A percentile compares a stretch with the other conserved stretches of the same genome.
Conservation (phyloP, 495 filamentous ascomycete genomes). For the Chaetomidium leptoderma region DNA sequence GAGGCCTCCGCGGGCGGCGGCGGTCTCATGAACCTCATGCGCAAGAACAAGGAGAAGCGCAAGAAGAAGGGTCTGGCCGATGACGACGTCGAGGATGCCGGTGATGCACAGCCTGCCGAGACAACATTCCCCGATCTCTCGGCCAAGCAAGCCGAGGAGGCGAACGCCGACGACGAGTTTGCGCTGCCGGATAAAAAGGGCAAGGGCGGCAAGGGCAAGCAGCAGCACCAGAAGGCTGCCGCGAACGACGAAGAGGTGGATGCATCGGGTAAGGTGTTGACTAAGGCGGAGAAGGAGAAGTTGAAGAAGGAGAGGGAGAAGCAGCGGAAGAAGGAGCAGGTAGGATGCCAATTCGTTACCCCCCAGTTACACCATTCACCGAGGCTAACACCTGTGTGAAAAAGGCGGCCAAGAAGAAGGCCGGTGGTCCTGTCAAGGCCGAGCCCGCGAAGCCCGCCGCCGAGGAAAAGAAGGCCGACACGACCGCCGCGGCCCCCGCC, state of each 20-base stretch:
- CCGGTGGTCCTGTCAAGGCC: conserved; percentile 46
- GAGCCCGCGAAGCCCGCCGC: conserved; percentile 46
- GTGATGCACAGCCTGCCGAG: conserved; percentile 35
- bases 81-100: conserved; percentile 70
- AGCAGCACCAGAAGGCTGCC: conserved; percentile 57
- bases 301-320: conserved; percentile 94
- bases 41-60: conserved; percentile 87
- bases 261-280: conserved; percentile 63
- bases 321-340: conserved; percentile 88
- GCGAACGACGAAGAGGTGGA: conserved; percentile 51
- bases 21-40: conserved; percentile 79
- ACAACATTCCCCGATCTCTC: conserved; percentile 48
- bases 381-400: conserved; percentile 15
- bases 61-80: conserved; percentile 84
- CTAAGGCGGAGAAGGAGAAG: conserved; percentile 95
- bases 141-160: conserved; percentile 78
- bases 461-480: conserved; percentile 44
- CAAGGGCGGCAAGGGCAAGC: conserved; percentile 88
- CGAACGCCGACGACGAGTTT: conserved; percentile 79
- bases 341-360: conserved; percentile 21
- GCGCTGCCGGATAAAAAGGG: conserved; percentile 87
- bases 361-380: background rate
- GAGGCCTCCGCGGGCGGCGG: conserved; percentile 50
- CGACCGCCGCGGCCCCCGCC: conserved; percentile 26
- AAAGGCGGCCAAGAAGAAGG: conserved; percentile 66